These are phyloP conservation scores for Penicillium sp. DNA, from an alignment of 2,329 filamentous ascomycete species.

Conservation along the genomic window DNA sequence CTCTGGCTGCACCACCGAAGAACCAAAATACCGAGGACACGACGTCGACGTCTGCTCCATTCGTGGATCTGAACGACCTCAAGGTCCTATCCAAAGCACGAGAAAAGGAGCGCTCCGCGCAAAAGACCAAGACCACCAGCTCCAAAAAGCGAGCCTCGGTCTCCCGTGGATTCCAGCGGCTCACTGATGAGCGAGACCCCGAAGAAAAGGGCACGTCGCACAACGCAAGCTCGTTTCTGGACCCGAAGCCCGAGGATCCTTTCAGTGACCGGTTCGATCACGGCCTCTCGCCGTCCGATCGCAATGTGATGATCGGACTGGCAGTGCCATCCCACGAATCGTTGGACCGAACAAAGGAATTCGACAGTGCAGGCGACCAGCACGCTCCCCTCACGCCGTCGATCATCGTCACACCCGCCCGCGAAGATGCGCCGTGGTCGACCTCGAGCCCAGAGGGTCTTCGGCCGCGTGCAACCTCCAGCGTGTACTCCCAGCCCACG, in stretches of 20 bases:
- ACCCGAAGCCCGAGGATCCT: constrained; percentile 13
- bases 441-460: constrained; percentile 23
- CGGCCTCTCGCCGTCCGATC: constrained; percentile 45
- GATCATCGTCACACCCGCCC: constrained; percentile 48
- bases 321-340: constrained; percentile 39
- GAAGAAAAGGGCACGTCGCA: constrained; percentile 13
- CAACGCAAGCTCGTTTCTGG: constrained; percentile 17
- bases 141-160: constrained; percentile 20
- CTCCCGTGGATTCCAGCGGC: constrained; percentile 22
- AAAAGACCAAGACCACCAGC: constrained; percentile 13
- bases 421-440: constrained; percentile 40
- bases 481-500: constrained; percentile 45
- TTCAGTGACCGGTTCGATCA: constrained; percentile 28
- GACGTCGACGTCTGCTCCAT: constrained; percentile 18
- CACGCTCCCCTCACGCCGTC: constrained; percentile 44
- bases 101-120: constrained; percentile 31
- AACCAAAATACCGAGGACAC: constrained; percentile 12
- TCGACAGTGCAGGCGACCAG: constrained; percentile 30
- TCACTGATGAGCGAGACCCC: no score
- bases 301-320: constrained; percentile 48
- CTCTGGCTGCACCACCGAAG: constrained; percentile 15
- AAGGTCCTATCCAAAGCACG: constrained; percentile 35
- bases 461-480: constrained; percentile 39
- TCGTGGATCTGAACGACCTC: constrained; percentile 41
- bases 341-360: constrained; percentile 22